Evolutionary conservation across 2,329 filamentous ascomycete species (phyloP).

Genomic region (Alternaria brassicae): DNA sequence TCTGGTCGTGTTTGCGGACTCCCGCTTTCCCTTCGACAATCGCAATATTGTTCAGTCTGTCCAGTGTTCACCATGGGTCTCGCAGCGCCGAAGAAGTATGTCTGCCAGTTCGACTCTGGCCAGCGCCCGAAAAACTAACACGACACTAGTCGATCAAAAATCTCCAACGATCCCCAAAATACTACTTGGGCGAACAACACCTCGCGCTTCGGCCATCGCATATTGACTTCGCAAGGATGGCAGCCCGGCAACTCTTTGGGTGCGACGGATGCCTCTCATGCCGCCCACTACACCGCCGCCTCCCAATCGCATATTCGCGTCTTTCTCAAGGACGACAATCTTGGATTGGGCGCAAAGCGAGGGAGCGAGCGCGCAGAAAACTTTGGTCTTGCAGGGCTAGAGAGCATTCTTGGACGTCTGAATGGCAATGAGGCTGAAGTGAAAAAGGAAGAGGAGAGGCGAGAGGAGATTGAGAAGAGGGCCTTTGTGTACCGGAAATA

Average conservation of each 20-base stretch:
- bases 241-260: slow-evolving; percentile 83
- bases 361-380: slow-evolving; percentile 72
- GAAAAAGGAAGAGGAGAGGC: slow-evolving; percentile 71
- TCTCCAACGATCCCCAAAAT: slow-evolving; percentile 93
- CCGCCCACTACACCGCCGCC: slow-evolving; percentile 77
- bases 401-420: slow-evolving; percentile 82
- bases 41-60: slow-evolving; percentile 10
- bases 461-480: slow-evolving; percentile 74
- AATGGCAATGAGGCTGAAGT: slow-evolving; percentile 86
- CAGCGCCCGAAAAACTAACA: slow-evolving; percentile 18
- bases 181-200: slow-evolving; percentile 88
- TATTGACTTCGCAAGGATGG: slow-evolving; percentile 90
- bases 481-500: slow-evolving; percentile 77
- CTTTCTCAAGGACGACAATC: slow-evolving; percentile 85
- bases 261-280: slow-evolving; percentile 75
- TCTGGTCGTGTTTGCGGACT: slow-evolving; percentile 27
- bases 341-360: slow-evolving; percentile 84
- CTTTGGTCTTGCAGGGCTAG: slow-evolving; percentile 86
- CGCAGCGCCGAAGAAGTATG: slow-evolving; percentile 71
- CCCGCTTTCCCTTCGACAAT: slow-evolving; percentile 16
- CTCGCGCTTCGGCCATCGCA: slow-evolving; percentile 84
- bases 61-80: slow-evolving; percentile 66
- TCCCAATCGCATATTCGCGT: slow-evolving; percentile 87
- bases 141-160: slow-evolving; percentile 66
- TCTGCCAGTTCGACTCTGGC: neutral